Percentiles rank a stretch among this genome's conserved stretches.
Conservation (phyloP, 164 flowering plant species). For the Amborella trichopoda region DNA sequence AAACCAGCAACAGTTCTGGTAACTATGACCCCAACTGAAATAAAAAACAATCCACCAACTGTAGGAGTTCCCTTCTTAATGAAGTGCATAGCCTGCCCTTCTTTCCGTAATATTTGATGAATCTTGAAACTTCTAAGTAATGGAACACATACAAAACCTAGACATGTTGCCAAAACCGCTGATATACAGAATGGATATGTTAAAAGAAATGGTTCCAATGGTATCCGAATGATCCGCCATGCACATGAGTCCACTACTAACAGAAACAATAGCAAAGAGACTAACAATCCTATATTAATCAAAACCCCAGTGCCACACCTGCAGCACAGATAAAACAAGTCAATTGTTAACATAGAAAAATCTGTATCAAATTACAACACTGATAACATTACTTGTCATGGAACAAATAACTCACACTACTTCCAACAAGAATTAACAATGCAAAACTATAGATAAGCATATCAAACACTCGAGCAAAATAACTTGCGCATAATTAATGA, state of each 20-base stretch:
- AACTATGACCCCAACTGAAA: constrained; percentile 68
- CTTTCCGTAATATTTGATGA: constrained; percentile 31
- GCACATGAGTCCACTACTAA: constrained; percentile 68
- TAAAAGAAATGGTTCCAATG: constrained; percentile 55
- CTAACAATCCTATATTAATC: constrained; percentile 44
- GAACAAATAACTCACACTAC: not conserved
- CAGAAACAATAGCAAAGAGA: constrained; percentile 40
- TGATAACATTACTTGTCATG: not conserved
- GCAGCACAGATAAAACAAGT: constrained; percentile 16
- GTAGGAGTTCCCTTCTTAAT: constrained; percentile 58
- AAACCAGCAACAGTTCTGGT: constrained; percentile 39
- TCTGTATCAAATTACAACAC: constrained; percentile 1
- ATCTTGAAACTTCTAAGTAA: constrained; percentile 40
- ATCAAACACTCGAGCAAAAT: not conserved
- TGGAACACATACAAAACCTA: constrained; percentile 66
- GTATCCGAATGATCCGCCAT: constrained; percentile 85
- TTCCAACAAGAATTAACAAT: not conserved
- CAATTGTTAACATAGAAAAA: not conserved
- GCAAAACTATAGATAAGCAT: not conserved
- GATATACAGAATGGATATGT: constrained; percentile 62
- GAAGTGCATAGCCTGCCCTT: constrained; percentile 34
- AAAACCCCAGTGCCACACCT: constrained; percentile 53
- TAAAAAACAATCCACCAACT: constrained; percentile 83
- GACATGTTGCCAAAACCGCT: constrained; percentile 31
- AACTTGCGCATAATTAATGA: too few relatives aligned